Conservation (phyloP, 148 eudicot genomes). For the Fallopia convolvulus region DNA sequence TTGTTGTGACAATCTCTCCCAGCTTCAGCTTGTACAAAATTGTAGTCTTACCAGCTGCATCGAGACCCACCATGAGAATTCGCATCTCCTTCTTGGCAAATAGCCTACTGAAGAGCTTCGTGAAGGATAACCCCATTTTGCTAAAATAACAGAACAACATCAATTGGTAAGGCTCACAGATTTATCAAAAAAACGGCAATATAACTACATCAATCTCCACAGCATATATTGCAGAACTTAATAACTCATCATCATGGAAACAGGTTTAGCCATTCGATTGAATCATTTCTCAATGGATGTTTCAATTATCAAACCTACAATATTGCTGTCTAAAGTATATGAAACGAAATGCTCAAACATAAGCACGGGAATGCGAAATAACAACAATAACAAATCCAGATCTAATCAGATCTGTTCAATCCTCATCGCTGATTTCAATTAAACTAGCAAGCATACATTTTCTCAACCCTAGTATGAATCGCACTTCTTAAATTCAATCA, state of each 20-base stretch:
- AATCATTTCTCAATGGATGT: background rate
- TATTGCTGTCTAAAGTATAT: no score
- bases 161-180: background rate
- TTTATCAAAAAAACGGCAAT: background rate
- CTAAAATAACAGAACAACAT: background rate
- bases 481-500: background rate
- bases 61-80: slow-evolving; percentile 43
- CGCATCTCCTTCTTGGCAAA: slow-evolving; percentile 50
- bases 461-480: background rate
- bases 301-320: background rate
- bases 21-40: slow-evolving; percentile 42
- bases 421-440: background rate
- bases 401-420: background rate
- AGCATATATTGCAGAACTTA: background rate
- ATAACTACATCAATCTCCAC: background rate
- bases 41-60: slow-evolving; percentile 23
- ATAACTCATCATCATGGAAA: background rate
- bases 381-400: background rate
- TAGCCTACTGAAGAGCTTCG: slow-evolving; percentile 41
- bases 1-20: slow-evolving; percentile 47
- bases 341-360: background rate
- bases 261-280: background rate
- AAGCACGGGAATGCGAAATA: background rate
- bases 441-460: background rate
- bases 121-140: slow-evolving; percentile 41